phyloP scores from a whole-genome alignment of 1,139 yeast genomes.

The Meyerozyma elateridarum region DNA sequence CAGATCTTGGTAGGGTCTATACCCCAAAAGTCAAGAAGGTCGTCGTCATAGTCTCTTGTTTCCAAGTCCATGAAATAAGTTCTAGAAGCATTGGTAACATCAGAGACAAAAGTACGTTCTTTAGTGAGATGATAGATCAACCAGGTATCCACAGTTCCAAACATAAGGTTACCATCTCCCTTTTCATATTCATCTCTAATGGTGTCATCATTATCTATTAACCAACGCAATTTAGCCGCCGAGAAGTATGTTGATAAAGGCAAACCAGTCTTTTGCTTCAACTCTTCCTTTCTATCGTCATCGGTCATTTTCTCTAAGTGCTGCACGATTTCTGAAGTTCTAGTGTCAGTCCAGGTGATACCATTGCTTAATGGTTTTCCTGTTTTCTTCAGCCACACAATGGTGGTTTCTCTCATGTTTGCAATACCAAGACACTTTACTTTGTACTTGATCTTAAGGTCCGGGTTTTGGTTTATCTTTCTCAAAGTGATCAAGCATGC shows the following conservation, averaged over 20 bases:
- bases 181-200: conserved; percentile 67
- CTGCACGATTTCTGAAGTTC: conserved; percentile 73
- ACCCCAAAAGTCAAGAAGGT: conserved; percentile 71
- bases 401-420: conserved; percentile 93
- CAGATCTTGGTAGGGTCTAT: conserved; percentile 65
- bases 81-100: conserved; percentile 87
- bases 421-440: conserved; percentile 77
- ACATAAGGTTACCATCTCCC: conserved; percentile 73
- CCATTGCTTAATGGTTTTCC: conserved; percentile 84
- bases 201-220: conserved; percentile 72
- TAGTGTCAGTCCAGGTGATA: conserved; percentile 94
- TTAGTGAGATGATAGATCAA: conserved; percentile 79
- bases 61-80: conserved; percentile 86
- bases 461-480: conserved; percentile 50
- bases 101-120: conserved; percentile 70
- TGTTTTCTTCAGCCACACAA: conserved; percentile 82
- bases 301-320: conserved; percentile 56
- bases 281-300: conserved; percentile 53
- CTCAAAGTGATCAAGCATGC: conserved; percentile 58
- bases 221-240: conserved; percentile 87
- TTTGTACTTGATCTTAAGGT: conserved; percentile 47
- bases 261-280: conserved; percentile 71
- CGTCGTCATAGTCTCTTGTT: conserved; percentile 71
- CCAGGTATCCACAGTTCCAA: conserved; percentile 96
- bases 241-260: conserved; percentile 91